Evolutionary conservation across 257 asterid species (phyloP).

Genomic region (Fraxinus quadrangulata): DNA sequence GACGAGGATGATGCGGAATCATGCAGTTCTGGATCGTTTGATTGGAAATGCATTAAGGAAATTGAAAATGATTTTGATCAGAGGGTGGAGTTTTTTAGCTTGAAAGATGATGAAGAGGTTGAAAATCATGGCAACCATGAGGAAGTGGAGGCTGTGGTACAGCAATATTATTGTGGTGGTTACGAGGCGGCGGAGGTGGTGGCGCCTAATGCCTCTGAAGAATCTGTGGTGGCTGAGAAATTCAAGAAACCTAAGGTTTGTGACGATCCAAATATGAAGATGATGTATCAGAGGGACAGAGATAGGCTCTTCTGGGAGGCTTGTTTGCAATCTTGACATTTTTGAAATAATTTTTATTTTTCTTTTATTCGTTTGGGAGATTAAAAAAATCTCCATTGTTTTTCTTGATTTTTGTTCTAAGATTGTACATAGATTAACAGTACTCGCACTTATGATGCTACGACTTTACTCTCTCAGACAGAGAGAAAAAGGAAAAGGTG

Average conservation of each 20-base stretch:
- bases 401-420: neutral
- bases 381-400: neutral
- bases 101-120: constrained; percentile 13
- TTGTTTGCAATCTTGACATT: constrained; percentile 52
- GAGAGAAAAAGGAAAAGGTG: too few species aligned
- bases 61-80: constrained; percentile 20
- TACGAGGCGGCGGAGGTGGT: neutral
- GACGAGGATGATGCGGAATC: constrained; percentile 53
- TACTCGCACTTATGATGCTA: too few species aligned
- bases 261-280: constrained; percentile 34
- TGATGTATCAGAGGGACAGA: constrained; percentile 43
- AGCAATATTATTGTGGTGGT: constrained; percentile 34
- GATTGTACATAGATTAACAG: neutral
- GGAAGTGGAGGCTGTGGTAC: constrained; percentile 60
- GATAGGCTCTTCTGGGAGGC: constrained; percentile 74
- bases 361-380: neutral
- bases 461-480: too few species aligned
- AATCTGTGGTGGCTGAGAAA: constrained; percentile 22
- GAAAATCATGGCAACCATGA: constrained; percentile 19
- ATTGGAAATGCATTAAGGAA: neutral
- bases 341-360: neutral
- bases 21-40: constrained; percentile 41
- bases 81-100: neutral
- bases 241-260: constrained; percentile 29
- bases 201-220: neutral